Conservation (phyloP, 257 asterid species). For the Ilex aquifolium region DNA sequence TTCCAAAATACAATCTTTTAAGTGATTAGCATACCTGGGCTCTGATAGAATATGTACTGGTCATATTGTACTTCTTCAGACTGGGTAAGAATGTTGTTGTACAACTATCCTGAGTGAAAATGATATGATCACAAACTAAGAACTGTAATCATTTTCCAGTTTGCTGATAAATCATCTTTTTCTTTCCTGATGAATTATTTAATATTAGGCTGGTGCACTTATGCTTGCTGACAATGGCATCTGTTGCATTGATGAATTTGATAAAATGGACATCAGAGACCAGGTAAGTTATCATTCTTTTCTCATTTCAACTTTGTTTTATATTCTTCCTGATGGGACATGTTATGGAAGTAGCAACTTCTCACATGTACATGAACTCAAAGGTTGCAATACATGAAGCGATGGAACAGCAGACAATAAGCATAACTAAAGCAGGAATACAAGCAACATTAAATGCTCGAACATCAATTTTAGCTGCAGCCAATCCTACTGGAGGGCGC, state of each 20-base stretch:
- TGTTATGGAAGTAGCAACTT: slow-evolving; percentile 8
- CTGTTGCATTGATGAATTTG: slow-evolving; percentile 98
- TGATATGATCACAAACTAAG: no score
- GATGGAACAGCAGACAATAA: slow-evolving; percentile 99
- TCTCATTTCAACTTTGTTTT: background rate
- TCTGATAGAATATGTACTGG: no score
- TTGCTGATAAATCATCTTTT: background rate
- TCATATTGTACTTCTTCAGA: no score
- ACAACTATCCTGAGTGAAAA: no score
- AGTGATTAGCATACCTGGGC: no score
- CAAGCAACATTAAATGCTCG: slow-evolving; percentile 98
- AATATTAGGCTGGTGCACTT: slow-evolving; percentile 92
- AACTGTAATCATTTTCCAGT: background rate
- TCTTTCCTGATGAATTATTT: slow-evolving; percentile 6
- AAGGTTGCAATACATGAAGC: slow-evolving; percentile 99
- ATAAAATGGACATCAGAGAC: slow-evolving; percentile 95
- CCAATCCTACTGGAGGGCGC: slow-evolving; percentile 99
- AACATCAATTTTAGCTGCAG: slow-evolving; percentile 97
- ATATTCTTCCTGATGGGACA: background rate
- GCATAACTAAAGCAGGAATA: slow-evolving; percentile 99
- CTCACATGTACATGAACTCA: slow-evolving; percentile 10
- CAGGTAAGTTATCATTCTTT: slow-evolving; percentile 48
- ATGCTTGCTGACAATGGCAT: slow-evolving; percentile 99
- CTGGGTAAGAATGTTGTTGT: no score
- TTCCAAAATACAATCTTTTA: no score